Evolutionary conservation across 2,329 filamentous ascomycete species (phyloP).

Genomic region (Aspergillus jensenii): DNA sequence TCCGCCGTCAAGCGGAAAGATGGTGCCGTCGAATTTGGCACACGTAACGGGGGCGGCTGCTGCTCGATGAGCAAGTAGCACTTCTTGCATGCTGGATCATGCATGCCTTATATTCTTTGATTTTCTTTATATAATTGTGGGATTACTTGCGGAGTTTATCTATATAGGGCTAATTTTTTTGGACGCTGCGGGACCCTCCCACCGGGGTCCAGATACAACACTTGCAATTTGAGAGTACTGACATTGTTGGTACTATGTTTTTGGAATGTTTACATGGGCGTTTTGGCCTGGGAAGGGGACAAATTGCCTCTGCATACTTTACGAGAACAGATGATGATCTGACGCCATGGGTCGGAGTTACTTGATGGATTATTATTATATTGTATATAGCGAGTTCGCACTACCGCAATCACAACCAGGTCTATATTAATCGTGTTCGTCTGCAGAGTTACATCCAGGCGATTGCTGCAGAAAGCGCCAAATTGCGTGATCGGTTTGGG

Average conservation of each 20-base stretch:
- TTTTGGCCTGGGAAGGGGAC: conserved; percentile 14
- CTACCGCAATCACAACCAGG: too few relatives aligned
- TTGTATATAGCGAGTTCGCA: background rate
- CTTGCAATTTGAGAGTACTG: background rate
- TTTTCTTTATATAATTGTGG: conserved; percentile 15
- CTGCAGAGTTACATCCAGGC: conserved; percentile 5
- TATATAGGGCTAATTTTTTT: conserved; percentile 14
- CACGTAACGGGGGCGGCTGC: conserved; percentile 35
- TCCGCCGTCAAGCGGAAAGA: conserved; percentile 32
- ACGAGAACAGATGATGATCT: conserved; percentile 15
- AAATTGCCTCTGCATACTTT: conserved; percentile 22
- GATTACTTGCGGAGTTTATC: conserved; percentile 7
- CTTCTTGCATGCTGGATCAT: conserved; percentile 17
- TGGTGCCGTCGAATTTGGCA: conserved; percentile 30
- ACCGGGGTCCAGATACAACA: background rate
- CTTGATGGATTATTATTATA: background rate
- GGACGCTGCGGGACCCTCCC: conserved; percentile 6
- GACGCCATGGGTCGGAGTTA: background rate
- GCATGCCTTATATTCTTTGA: conserved; percentile 6
- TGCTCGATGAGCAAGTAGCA: conserved; percentile 27
- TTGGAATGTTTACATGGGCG: conserved; percentile 12
- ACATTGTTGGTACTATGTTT: conserved; percentile 3
- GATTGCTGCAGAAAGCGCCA: conserved; percentile 1
- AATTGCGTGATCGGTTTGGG: conserved; percentile 30
- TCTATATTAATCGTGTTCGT: background rate